Conservation (phyloP, 495 filamentous ascomycete genomes). For the Xylaria scruposa region DNA sequence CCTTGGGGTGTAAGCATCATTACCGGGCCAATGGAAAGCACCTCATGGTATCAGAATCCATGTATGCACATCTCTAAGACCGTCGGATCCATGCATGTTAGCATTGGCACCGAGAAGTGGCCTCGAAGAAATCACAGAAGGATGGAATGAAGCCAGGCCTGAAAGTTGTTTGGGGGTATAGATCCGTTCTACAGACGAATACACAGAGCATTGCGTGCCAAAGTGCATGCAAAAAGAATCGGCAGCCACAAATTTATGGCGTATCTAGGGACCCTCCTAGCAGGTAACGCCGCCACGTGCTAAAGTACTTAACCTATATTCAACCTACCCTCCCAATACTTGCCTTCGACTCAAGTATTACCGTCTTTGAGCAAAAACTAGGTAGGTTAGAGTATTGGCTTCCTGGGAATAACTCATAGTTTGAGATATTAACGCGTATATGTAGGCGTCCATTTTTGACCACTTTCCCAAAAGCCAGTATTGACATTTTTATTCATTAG, state of each 20-base stretch:
- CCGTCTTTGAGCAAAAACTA: neutral
- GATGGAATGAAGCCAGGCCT: neutral
- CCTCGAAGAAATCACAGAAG: neutral
- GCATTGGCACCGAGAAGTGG: neutral
- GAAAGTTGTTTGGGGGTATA: neutral
- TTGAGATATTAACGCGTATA: neutral
- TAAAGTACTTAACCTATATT: constrained; percentile 22
- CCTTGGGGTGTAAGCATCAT: constrained; percentile 11
- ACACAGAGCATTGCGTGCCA: neutral
- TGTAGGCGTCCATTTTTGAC: neutral
- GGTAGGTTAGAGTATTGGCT: neutral
- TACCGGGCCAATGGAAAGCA: neutral
- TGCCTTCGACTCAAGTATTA: neutral
- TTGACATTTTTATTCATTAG: neutral
- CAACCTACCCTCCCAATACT: neutral
- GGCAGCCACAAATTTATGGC: constrained; percentile 18
- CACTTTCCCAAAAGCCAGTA: neutral
- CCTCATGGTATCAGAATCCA: constrained; percentile 12
- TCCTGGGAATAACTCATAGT: neutral
- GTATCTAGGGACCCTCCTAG: constrained; percentile 19
- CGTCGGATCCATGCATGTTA: neutral
- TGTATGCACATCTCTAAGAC: neutral
- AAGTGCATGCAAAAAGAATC: neutral
- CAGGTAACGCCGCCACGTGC: constrained; percentile 30
- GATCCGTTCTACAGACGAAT: neutral